Percentiles rank a stretch among this genome's conserved stretches.
phyloP scores from a whole-genome alignment of 768 basidiomycete species.

The Phanerochaete sordida region DNA sequence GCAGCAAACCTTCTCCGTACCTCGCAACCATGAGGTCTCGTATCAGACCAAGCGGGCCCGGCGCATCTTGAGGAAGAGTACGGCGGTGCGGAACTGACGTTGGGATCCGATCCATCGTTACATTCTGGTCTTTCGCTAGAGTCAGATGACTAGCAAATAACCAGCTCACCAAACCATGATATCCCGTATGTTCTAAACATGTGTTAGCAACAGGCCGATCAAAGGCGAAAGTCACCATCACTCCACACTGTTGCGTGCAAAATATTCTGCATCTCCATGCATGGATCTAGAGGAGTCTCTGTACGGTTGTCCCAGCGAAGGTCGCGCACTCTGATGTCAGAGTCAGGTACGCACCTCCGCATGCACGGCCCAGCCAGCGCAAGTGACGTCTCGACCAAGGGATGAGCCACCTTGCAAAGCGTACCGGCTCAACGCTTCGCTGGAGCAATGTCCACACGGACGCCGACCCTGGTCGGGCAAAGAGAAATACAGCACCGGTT shows the following conservation, averaged over 20 bases:
- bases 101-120: constrained; percentile 2
- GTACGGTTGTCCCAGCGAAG: not conserved
- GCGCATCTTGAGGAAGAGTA: not conserved
- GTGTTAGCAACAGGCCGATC: not conserved
- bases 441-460: too few relatives aligned
- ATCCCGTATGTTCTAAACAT: not conserved
- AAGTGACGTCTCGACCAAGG: too few relatives aligned
- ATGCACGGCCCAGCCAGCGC: not conserved
- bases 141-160: not conserved
- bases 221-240: not conserved
- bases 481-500: not conserved
- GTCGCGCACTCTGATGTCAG: not conserved
- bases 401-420: not conserved
- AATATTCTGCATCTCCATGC: not conserved
- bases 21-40: not conserved
- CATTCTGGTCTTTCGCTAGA: not conserved
- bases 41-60: not conserved
- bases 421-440: not conserved
- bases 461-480: not conserved
- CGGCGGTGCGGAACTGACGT: not conserved
- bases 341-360: not conserved
- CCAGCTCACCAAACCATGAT: not conserved
- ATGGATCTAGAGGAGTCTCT: not conserved
- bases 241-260: not conserved
- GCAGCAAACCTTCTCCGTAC: not conserved